Evolutionary conservation across 2,329 filamentous ascomycete species (phyloP).

Genomic region (Aspergillus bombycis): DNA sequence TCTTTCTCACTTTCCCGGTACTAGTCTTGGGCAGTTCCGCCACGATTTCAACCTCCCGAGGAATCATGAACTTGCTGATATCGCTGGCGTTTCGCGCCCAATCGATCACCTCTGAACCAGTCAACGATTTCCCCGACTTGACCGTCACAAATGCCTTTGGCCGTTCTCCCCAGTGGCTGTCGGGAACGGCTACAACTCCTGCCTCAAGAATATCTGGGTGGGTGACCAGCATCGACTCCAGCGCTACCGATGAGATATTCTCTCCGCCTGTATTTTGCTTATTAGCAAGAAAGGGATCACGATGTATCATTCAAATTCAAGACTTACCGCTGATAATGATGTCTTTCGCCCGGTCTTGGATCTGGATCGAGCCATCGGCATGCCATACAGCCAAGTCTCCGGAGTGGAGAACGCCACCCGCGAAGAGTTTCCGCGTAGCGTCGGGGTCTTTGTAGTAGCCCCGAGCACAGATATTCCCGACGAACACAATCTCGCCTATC

Average conservation of each 20-base stretch:
- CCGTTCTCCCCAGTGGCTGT: conserved; percentile 93
- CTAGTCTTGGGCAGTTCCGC: conserved; percentile 91
- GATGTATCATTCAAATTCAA: not conserved
- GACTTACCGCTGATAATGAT: conserved; percentile 89
- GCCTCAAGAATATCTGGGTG: conserved; percentile 90
- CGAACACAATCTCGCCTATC: conserved; percentile 82
- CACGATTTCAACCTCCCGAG: conserved; percentile 75
- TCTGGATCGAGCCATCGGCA: conserved; percentile 85
- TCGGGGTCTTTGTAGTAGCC: conserved; percentile 90
- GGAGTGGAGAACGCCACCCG: conserved; percentile 82
- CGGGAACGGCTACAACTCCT: conserved; percentile 83
- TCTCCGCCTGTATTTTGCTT: conserved; percentile 69
- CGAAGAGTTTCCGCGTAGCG: conserved; percentile 84
- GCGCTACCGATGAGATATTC: conserved; percentile 91
- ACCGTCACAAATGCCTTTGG: conserved; percentile 92
- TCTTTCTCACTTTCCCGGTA: conserved; percentile 97
- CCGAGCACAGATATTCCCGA: conserved; percentile 87
- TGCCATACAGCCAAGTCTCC: conserved; percentile 95
- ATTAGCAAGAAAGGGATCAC: not conserved
- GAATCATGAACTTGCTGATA: conserved; percentile 91
- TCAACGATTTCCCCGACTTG: conserved; percentile 65
- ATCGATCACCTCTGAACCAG: conserved; percentile 71
- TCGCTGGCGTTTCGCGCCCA: conserved; percentile 82
- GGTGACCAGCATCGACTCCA: conserved; percentile 85
- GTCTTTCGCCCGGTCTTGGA: conserved; percentile 91